Evolutionary conservation across 352 stramenopile species (phyloP).

Genomic region (Saprolegnia diclina): DNA sequence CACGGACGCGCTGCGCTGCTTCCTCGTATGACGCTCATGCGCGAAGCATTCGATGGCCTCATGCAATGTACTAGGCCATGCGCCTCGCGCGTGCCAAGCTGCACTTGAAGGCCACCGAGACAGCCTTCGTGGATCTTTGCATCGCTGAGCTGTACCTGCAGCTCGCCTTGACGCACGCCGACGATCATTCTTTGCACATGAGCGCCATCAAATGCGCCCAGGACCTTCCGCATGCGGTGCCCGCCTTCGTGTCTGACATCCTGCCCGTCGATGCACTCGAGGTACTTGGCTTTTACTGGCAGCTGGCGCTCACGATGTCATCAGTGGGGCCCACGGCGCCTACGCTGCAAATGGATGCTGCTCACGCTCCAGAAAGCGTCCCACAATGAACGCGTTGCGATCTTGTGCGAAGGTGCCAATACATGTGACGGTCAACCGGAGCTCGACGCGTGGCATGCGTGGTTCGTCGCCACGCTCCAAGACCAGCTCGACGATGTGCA

Average conservation of each 20-base stretch:
- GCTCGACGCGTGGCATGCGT: neutral
- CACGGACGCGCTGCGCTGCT: slow-evolving; percentile 12
- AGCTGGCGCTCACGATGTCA: neutral
- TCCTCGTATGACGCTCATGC: neutral
- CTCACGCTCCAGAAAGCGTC: neutral
- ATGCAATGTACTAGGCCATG: neutral
- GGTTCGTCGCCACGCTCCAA: neutral
- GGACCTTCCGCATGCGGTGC: neutral
- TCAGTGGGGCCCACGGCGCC: neutral
- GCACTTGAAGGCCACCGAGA: neutral
- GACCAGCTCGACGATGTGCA: slow-evolving; percentile 11
- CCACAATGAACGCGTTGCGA: neutral
- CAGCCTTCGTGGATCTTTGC: neutral
- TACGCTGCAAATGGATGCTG: slow-evolving; percentile 19
- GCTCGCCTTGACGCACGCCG: neutral
- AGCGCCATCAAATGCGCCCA: neutral
- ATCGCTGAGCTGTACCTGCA: slow-evolving; percentile 17
- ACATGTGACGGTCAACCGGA: neutral
- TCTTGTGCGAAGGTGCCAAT: neutral
- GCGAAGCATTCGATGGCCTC: too few relatives aligned
- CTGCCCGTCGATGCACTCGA: neutral
- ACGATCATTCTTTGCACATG: neutral
- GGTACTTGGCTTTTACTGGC: neutral
- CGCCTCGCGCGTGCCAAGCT: neutral
- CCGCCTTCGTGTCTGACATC: neutral